phyloP scores from a whole-genome alignment of 1,284 basidiomycete species.

The Marasmius fiardii region DNA sequence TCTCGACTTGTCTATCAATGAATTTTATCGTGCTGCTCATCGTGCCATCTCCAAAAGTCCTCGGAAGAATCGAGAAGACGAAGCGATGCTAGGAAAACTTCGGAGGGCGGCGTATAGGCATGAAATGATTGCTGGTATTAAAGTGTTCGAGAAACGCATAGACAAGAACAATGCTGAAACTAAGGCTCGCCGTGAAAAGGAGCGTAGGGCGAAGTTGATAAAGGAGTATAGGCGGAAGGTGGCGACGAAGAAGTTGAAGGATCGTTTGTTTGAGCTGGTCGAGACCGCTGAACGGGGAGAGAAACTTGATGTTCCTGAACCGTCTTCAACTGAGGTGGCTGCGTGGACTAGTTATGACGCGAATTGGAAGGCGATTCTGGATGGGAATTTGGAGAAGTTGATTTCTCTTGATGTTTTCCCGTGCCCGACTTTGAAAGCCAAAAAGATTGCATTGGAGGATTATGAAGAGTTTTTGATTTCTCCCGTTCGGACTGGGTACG shows the following conservation, averaged over 20 bases:
- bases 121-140: background rate
- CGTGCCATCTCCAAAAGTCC: background rate
- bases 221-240: background rate
- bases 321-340: background rate
- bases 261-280: background rate
- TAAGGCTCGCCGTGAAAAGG: background rate
- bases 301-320: background rate
- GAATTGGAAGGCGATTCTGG: background rate
- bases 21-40: background rate
- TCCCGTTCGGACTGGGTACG: background rate
- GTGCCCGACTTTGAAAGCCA: background rate
- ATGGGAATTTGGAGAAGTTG: background rate
- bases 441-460: background rate
- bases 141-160: background rate
- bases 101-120: background rate
- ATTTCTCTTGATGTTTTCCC: background rate
- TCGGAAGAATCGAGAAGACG: background rate
- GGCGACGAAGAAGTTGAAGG: background rate
- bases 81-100: background rate
- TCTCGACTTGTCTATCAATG: background rate
- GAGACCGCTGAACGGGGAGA: background rate
- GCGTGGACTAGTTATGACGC: background rate
- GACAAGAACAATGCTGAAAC: background rate
- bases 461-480: background rate
- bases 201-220: background rate